Evolutionary conservation across 306 rosid species (phyloP).

Genomic region (Vachellia pachyceras): DNA sequence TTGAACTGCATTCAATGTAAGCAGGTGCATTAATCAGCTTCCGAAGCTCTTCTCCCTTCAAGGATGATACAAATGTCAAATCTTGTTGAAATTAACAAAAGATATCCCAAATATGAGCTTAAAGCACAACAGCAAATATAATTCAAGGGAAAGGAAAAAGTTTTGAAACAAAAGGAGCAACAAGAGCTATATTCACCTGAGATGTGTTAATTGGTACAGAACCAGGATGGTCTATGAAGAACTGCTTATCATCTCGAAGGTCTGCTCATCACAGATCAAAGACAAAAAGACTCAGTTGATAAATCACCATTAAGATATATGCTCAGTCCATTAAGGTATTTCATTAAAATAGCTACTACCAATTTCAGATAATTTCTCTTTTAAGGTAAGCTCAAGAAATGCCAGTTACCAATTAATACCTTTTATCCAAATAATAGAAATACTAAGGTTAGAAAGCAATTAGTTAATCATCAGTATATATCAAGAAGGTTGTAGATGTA

Average conservation of each 20-base stretch:
- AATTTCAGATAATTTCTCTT: not conserved
- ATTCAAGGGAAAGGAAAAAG: too few species aligned
- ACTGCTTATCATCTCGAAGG: constrained; percentile 97
- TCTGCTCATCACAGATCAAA: constrained; percentile 63
- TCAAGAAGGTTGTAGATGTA: not conserved
- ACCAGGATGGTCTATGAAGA: constrained; percentile 94
- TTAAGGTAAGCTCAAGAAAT: not conserved
- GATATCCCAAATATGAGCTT: too few species aligned
- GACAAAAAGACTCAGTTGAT: constrained; percentile 18
- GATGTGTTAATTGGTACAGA: constrained; percentile 88
- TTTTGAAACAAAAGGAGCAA: constrained; percentile 21
- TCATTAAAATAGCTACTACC: not conserved
- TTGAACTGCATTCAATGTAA: too few species aligned
- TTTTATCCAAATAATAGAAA: not conserved
- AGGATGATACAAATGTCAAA: too few species aligned
- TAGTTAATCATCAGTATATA: not conserved
- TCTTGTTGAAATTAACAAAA: too few species aligned
- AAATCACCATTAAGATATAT: not conserved
- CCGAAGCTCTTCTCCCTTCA: too few species aligned
- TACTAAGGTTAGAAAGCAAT: not conserved
- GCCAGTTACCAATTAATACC: not conserved
- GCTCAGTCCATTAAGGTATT: not conserved
- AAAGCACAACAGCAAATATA: too few species aligned
- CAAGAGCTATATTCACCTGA: constrained; percentile 62
- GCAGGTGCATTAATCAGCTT: too few species aligned